Base-by-base conservation (phyloP, 768 basidiomycete species). In the Boletus huronensis region DNA sequence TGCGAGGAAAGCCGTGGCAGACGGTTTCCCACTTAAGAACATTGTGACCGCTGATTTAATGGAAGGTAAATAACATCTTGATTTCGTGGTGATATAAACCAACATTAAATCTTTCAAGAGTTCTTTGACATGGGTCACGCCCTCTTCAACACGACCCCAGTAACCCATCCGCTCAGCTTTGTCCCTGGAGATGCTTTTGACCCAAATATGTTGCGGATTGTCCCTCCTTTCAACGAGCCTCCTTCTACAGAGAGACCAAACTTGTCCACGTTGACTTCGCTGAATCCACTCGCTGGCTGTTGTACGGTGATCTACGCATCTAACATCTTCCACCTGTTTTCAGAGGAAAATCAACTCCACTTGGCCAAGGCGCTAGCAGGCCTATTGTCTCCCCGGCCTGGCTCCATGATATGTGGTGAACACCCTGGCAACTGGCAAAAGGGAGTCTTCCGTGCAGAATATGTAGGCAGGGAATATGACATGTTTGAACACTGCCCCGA, bases 101-200 rank as follows among this genome's bases (percentile, higher is more conserved):
- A 3, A 39, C 1, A 3, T 16, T 49, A 6, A 5, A n/a, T 32
- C 23, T n/a, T 32, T 38, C 19, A 43, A 85, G 84, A 68, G 4
- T 87, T 81, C 55, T 82, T 80, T 79, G 72, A 79, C 2, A 68
- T 79, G 5, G 83, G 84, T 1, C 84, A 87, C 53, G 75, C 79
- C 28, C 72, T 88, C 17, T 89, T 87, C 73, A 78, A 66, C 39
- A 77, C 80, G 3, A 81, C 78, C 0, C 75, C 78, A 0, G 74
- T 74, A 36, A 72, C 77, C 0, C 86, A 82, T 63, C 80, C 82
- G 0, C 41, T 14, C 76, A 65, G 68, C 0, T 84, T 87, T 63
- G 52, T 88, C 26, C 60, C 74, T 1, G 87, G 85, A 1, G 78
- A 87, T 54, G 74, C 70, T 0, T 78, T 87, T 36, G 76, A 84